Evolutionary conservation across 495 filamentous ascomycete genomes (phyloP).

Genomic region (Penicilliopsis zonata): DNA sequence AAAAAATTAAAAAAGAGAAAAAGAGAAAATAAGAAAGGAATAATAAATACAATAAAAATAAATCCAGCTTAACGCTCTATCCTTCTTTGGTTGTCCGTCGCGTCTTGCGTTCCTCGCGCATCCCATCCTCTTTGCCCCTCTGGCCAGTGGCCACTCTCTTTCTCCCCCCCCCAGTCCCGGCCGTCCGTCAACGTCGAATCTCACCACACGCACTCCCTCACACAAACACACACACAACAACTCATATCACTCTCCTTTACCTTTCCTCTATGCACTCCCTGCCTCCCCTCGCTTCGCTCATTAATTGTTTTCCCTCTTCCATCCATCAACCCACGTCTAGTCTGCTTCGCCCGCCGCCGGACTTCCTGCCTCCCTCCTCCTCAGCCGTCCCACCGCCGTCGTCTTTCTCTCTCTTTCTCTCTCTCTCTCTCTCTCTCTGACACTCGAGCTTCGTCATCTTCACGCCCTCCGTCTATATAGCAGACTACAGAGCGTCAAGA

Average conservation of each 20-base stretch:
- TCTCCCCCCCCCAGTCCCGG: neutral
- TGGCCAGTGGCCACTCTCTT: too few species aligned
- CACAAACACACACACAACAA: too few species aligned
- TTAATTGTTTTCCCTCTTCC: too few species aligned
- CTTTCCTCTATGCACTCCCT: neutral
- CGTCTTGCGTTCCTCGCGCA: conserved; percentile 1
- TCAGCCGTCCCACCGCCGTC: neutral
- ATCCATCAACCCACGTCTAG: neutral
- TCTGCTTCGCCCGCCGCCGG: neutral
- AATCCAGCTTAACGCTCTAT: too few species aligned
- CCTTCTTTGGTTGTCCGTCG: neutral
- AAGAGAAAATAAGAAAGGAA: conserved; percentile 5
- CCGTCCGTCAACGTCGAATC: neutral
- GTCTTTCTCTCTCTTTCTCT: neutral
- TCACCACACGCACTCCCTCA: too few species aligned
- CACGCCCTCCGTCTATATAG: neutral
- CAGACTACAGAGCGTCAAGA: too few species aligned
- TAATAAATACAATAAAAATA: too few species aligned
- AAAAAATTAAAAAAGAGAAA: neutral
- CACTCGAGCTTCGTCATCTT: neutral
- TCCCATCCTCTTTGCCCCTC: too few species aligned
- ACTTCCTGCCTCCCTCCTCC: neutral
- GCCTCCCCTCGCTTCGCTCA: too few species aligned
- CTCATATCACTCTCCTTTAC: neutral
- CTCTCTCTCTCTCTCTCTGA: neutral